Evolutionary conservation across 2,329 filamentous ascomycete genomes (phyloP), one percentile per base, ranked within the genome.

Genomic region (Fusarium phyllophilum): DNA sequence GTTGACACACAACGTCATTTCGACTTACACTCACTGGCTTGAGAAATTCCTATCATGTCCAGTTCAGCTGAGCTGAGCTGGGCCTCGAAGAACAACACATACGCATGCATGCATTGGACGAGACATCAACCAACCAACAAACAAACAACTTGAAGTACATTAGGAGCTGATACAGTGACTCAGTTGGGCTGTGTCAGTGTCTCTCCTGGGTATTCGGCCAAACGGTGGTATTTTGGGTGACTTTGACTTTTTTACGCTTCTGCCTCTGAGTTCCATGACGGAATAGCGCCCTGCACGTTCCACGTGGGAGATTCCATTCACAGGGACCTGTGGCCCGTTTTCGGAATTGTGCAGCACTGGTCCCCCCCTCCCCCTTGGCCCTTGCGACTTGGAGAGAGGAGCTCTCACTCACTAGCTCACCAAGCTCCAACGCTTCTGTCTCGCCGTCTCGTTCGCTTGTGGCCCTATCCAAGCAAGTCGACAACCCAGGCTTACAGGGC

Each of bases 271-370:
- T 68, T 73, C 71, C 60, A 72, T 76, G 75, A 75, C 69, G 72
- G 73, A 77, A 75, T 68, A 68, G 73, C 59, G 68, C 66, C 67
- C 77, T 80, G 78, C 79, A 80, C 69, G 74, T 74, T 76, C 79
- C 79, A 80, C 79, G 78, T 80, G 79, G 79, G 72, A 75, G 65
- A 68, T 72, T 73, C 68, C 69, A 73, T 66, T 67, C 67, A 70
- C 70, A 76, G 67, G 62, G 62, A 64, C 68, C 59, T 61, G 33
- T 60, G 42, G 55, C 64, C 72, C 61, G 65, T 70, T 77, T 79
- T 78, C 62, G 76, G 77, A 76, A 68, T 54, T 72, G 66, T 78
- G 77, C 76, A 78, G 69, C 77, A 70, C 71, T 77, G 76, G 73
- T 62, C 69, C 65, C 68, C 64, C 65, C 62, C n/a, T 58, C 65